Percentiles rank a stretch among this genome's conserved stretches.
Conservation (phyloP, 495 filamentous ascomycete genomes). For the Saxispiralis lemnorum region DNA sequence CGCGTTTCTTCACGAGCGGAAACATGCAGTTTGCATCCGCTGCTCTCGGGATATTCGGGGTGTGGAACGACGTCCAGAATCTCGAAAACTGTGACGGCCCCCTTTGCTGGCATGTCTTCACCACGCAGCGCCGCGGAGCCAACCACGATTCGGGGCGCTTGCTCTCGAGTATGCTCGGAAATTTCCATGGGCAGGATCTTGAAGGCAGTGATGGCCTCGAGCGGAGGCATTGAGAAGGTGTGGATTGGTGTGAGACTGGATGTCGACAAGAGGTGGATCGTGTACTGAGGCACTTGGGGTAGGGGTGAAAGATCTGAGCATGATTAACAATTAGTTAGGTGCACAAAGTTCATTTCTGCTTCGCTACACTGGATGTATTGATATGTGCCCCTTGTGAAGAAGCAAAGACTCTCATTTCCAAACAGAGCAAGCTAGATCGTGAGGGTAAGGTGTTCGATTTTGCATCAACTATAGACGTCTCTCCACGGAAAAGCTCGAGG, state of each 20-base stretch:
- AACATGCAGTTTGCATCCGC: slow-evolving; percentile 65
- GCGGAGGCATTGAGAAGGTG: slow-evolving; percentile 13
- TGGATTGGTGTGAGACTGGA: slow-evolving; percentile 4
- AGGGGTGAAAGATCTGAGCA: slow-evolving; percentile 5
- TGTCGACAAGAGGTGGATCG: slow-evolving; percentile 11
- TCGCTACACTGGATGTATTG: neutral
- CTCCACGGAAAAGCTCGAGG: slow-evolving; percentile 8
- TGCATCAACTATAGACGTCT: slow-evolving; percentile 19
- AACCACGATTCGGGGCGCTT: slow-evolving; percentile 60
- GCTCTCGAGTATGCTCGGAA: slow-evolving; percentile 75
- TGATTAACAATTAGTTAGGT: neutral
- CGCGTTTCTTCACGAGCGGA: slow-evolving; percentile 78
- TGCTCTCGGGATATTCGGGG: slow-evolving; percentile 65
- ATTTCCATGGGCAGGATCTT: slow-evolving; percentile 73
- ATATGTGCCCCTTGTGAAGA: slow-evolving; percentile 9
- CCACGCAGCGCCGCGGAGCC: slow-evolving; percentile 71
- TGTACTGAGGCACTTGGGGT: slow-evolving; percentile 12
- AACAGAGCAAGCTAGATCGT: neutral
- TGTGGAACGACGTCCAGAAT: slow-evolving; percentile 46
- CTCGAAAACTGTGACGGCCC: slow-evolving; percentile 82
- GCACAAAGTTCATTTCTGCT: no score
- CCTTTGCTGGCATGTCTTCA: slow-evolving; percentile 71
- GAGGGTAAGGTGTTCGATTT: slow-evolving; percentile 33
- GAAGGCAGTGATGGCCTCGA: slow-evolving; percentile 49
- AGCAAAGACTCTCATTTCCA: slow-evolving; percentile 31